Evolutionary conservation across 2,329 filamentous ascomycete species (phyloP), one percentile per base, ranked within the genome.

Genomic region (Fusarium humuli): DNA sequence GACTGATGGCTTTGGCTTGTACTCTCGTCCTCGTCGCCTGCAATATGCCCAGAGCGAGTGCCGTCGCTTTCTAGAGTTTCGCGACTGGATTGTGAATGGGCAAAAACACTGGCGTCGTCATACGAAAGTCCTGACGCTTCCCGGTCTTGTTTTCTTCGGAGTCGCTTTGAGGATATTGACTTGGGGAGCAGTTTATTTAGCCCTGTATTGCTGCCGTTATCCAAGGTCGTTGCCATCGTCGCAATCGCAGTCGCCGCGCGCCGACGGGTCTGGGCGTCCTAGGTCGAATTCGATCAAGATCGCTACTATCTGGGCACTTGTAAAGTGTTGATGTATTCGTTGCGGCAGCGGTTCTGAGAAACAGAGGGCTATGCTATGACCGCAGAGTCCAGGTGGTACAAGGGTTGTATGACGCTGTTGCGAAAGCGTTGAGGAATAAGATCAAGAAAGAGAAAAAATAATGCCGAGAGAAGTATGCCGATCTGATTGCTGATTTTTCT

Each of bases 151-250:
- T 82, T 85, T 77, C 81, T 84, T 60, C 81, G 81, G 49, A 84
- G 82, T 48, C 85, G 83, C 73, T 84, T 86, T 49, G 81, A 81
- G 29, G 80, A 78, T 57, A 89, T 82, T 40, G 82, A 80, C 74
- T 85, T 87, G 54, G 86, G 83, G 37, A 90, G 77, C 30, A 89
- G 81, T 78, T 87, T 88, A 61, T 80, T 82, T 45, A 87, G 77
- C 14, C 81, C 79, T 67, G 77, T 81, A 69, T 64, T 74, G 59
- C 64, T 70, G 30, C 73, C 71, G 71, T 68, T 75, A 48, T 75
- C 74, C 64, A 74, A 64, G 41, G 60, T 69, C 20, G 71, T 57
- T 50, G 66, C 32, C 57, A 58, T 52, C 22, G 46, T 62, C 46
- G 34, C 41, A 20, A 45, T 56, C 45, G 29, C 50, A 13, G 44